Conservation (phyloP, 129 eudicot species). For the Apium graveolens region DNA sequence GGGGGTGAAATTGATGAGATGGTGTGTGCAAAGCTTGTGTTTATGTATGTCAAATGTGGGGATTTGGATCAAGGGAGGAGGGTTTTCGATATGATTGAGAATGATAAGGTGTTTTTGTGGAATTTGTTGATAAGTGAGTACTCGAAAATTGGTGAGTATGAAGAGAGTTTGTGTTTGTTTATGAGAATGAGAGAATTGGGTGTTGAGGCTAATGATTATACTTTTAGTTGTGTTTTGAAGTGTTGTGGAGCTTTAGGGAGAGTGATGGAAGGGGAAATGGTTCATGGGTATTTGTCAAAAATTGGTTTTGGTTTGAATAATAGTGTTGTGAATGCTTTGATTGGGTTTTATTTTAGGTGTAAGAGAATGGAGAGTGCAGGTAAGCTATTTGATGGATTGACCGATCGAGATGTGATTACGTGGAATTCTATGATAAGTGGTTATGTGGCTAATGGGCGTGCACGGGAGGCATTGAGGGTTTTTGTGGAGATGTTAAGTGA, state of each 20-base stretch:
- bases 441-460: conserved; percentile 32
- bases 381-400: conserved; percentile 49
- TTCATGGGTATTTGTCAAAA: conserved; percentile 43
- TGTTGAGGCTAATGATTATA: conserved; percentile 44
- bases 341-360: conserved; percentile 36
- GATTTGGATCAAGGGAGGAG: conserved; percentile 46
- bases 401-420: conserved; percentile 51
- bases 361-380: conserved; percentile 30
- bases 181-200: conserved; percentile 34
- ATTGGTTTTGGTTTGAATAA: conserved; percentile 35
- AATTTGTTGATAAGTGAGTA: conserved; percentile 59
- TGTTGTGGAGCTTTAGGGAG: conserved; percentile 32
- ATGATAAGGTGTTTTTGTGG: conserved; percentile 57
- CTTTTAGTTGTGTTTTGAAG: conserved; percentile 52
- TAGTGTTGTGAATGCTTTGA: conserved; percentile 53
- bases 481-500: conserved; percentile 35
- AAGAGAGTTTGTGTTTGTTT: conserved; percentile 43
- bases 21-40: conserved; percentile 59
- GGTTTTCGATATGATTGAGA: conserved; percentile 33
- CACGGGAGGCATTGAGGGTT: conserved; percentile 31
- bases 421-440: conserved; percentile 73
- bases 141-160: conserved; percentile 40
- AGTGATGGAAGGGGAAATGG: conserved; percentile 28
- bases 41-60: conserved; percentile 75
- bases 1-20: conserved; percentile 26